These are phyloP conservation scores for Eucalyptus pauciflora DNA, from an alignment of 345 rosid genomes.

Conservation along the genomic window DNA sequence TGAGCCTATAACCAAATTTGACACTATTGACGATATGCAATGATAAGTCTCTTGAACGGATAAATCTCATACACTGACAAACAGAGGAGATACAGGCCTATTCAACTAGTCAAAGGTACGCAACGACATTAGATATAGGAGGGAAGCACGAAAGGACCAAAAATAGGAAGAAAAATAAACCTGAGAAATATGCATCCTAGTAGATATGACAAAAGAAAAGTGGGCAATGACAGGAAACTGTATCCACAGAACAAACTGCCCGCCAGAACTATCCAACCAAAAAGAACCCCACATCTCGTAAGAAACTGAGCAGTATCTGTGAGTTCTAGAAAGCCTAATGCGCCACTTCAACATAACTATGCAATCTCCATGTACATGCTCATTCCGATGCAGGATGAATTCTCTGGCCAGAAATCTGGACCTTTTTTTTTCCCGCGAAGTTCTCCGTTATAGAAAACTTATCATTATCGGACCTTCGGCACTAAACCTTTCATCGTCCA, in stretches of 20 bases:
- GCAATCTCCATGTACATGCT: neutral
- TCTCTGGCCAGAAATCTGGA: neutral
- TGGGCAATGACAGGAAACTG: neutral
- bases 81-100: neutral
- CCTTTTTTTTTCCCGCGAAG: neutral
- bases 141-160: neutral
- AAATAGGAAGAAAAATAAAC: neutral
- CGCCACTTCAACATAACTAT: neutral
- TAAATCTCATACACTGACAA: neutral
- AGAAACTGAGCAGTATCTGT: neutral
- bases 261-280: neutral
- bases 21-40: neutral
- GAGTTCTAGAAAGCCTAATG: neutral
- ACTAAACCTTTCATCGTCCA: neutral
- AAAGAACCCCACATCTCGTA: neutral
- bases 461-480: neutral
- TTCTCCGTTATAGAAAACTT: neutral
- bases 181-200: neutral
- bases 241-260: neutral
- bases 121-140: neutral
- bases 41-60: neutral
- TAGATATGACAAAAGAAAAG: neutral
- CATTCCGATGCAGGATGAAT: neutral
- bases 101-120: neutral
- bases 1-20: neutral